Evolutionary conservation across 192 early-diverging fungal genomes (phyloP).

Genomic region (Mortierella antarctica): DNA sequence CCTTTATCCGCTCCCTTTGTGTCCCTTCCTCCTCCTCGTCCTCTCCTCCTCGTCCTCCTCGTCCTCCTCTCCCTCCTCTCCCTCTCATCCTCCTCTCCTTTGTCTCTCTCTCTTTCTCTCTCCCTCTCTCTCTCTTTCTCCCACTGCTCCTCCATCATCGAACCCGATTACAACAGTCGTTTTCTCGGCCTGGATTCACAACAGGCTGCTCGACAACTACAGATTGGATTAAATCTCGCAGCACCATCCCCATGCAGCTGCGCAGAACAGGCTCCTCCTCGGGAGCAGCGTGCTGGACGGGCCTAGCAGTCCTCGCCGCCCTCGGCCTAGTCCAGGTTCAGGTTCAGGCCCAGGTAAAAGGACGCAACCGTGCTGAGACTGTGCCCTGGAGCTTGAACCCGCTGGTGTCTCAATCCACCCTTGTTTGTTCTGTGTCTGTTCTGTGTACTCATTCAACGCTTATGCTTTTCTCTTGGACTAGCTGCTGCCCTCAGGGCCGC

Average conservation of each 20-base stretch:
- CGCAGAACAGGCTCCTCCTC: background rate
- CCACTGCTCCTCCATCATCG: no score
- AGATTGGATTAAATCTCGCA: background rate
- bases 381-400: background rate
- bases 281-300: background rate
- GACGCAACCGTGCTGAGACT: background rate
- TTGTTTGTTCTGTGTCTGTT: background rate
- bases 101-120: background rate
- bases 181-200: no score
- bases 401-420: background rate
- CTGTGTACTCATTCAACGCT: background rate
- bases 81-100: background rate
- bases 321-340: constrained; percentile 30
- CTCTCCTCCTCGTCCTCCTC: background rate
- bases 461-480: background rate
- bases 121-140: background rate
- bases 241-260: no score
- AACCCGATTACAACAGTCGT: background rate
- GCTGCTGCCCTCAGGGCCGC: no score
- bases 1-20: background rate
- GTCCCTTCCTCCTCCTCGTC: constrained; percentile 2
- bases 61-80: constrained; percentile 1
- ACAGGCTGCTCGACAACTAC: background rate
- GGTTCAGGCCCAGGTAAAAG: background rate
- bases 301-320: constrained; percentile 18